Evolutionary conservation across 2,329 filamentous ascomycete genomes (phyloP).

Genomic region (Monilinia polystroma): DNA sequence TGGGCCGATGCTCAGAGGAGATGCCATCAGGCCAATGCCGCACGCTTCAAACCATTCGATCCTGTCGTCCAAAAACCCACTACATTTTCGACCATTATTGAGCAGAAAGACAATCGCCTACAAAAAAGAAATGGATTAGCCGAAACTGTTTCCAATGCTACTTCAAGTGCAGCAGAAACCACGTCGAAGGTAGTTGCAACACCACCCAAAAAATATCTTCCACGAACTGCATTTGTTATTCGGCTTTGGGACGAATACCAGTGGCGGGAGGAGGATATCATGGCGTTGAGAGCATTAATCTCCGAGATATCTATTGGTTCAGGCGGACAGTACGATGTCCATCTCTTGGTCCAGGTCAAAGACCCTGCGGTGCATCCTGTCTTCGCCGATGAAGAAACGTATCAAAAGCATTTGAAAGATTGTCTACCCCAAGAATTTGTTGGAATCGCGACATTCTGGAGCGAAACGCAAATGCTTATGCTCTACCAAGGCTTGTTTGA

Average conservation of each 20-base stretch:
- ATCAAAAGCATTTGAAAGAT: conserved; percentile 63
- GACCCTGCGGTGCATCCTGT: conserved; percentile 74
- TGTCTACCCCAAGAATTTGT: conserved; percentile 80
- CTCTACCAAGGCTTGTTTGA: conserved; percentile 87
- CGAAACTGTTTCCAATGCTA: background rate
- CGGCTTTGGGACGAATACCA: conserved; percentile 78
- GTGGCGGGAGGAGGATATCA: conserved; percentile 77
- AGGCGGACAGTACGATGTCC: conserved; percentile 82
- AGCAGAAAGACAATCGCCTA: conserved; percentile 22
- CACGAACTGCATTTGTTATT: conserved; percentile 75
- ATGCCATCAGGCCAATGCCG: conserved; percentile 69
- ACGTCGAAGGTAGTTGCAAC: conserved; percentile 16
- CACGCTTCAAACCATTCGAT: conserved; percentile 55
- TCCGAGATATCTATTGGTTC: conserved; percentile 77
- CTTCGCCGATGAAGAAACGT: conserved; percentile 72
- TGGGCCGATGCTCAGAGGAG: conserved; percentile 78
- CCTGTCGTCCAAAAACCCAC: conserved; percentile 23
- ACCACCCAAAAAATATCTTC: conserved; percentile 39
- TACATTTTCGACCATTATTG: conserved; percentile 24
- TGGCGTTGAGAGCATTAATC: conserved; percentile 81
- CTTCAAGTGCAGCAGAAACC: conserved; percentile 14
- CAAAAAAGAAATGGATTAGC: conserved; percentile 20
- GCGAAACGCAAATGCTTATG: conserved; percentile 86
- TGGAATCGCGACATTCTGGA: conserved; percentile 88
- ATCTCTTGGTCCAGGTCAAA: conserved; percentile 82